These are phyloP conservation scores for Sclerotinia spermophila DNA, from an alignment of 2,329 filamentous ascomycete genomes.

Conservation along the genomic window DNA sequence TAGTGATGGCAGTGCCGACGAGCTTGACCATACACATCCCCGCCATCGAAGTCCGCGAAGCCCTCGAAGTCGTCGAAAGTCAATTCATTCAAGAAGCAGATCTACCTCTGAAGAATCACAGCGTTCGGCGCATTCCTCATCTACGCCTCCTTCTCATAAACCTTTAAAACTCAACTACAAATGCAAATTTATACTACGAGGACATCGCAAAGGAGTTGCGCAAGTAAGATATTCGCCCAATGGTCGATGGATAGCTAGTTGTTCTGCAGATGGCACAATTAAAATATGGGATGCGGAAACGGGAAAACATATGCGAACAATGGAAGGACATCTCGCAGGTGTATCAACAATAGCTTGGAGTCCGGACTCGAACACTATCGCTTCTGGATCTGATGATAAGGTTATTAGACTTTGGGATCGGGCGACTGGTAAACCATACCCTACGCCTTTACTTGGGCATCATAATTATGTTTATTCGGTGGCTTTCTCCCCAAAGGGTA, in stretches of 20 bases:
- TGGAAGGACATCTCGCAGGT: conserved; percentile 90
- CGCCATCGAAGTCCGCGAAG: conserved; percentile 18
- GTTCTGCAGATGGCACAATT: conserved; percentile 83
- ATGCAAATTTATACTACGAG: conserved; percentile 66
- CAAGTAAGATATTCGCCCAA: conserved; percentile 89
- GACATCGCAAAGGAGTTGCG: conserved; percentile 75
- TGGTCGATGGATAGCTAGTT: conserved; percentile 83
- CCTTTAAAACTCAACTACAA: conserved; percentile 40
- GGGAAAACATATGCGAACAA: conserved; percentile 77
- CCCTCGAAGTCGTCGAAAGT: conserved; percentile 7
- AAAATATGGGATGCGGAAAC: conserved; percentile 85
- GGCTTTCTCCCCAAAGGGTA: conserved; percentile 96
- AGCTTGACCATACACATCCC: conserved; percentile 33
- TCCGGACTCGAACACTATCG: conserved; percentile 81
- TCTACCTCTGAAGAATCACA: conserved; percentile 29
- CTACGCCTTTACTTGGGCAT: conserved; percentile 68
- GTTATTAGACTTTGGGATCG: conserved; percentile 89
- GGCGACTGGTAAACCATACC: conserved; percentile 55
- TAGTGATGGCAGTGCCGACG: conserved; percentile 33
- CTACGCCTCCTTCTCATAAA: conserved; percentile 27
- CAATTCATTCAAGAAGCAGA: conserved; percentile 22
- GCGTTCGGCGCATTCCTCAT: conserved; percentile 30
- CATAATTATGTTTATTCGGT: conserved; percentile 95
- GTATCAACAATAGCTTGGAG: conserved; percentile 93
- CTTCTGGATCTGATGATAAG: conserved; percentile 94